Evolutionary conservation across 805 yeast species (phyloP), one percentile per base, ranked within the genome.

Genomic region (Hanseniaspora singularis): DNA sequence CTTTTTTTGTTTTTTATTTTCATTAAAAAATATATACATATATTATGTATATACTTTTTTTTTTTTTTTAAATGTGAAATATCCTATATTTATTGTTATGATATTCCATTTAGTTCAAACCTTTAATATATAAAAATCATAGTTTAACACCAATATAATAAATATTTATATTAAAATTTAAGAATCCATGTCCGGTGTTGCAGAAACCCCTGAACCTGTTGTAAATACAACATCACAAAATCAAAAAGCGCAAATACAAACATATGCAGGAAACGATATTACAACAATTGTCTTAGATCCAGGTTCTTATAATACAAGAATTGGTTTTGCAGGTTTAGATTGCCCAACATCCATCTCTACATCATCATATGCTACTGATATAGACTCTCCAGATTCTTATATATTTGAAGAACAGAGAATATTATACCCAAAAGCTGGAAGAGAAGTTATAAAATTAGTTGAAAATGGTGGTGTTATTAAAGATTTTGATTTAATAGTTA

Each of bases 311-410:
- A 67, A 76, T 50, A 86, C 96, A 6, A 76, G 89, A 46, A 76
- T 81, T 16, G 98, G 98, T 1, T 87, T 76, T 62, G 88, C 96
- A 3, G 97, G 97, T 10, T 89, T 86, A 49, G 96, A 88, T 59
- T 72, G 76, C 46, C 98, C 98, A 11, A 74, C 79, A 52, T 66
- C 78, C 3, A 74, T 82, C 20, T 61, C 79, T 11, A 92, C 96
- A 2, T 82, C 95, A 0, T 72, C 62, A 51, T 44, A 44, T 22
- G 40, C 40, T 18, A 85, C 76, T 57, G 81, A 78, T 39, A 41
- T 53, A 38, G 51, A 45, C 18, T 54, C 51, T 15, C 50, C 49
- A 23, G 40, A 46, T 5, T 51, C 42, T 7, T 52, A 50, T 11
- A 39, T 68, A 33, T 59, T 64, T 58, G 32, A 54, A n/a, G 73